These are phyloP conservation scores for Calycina marina DNA, from an alignment of 2,329 filamentous ascomycete genomes.

Conservation along the genomic window DNA sequence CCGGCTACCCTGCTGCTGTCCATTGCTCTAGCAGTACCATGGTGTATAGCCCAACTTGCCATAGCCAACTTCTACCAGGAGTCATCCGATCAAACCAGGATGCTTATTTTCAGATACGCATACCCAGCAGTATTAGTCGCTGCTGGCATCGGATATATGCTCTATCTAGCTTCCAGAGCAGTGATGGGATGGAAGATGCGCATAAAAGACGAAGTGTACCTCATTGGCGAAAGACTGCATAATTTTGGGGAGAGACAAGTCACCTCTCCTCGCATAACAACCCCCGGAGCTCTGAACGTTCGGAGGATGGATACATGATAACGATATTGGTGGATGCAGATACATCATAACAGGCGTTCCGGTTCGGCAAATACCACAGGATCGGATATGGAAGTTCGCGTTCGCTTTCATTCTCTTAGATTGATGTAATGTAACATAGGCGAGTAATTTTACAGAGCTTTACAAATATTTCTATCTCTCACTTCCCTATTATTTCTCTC, in stretches of 20 bases:
- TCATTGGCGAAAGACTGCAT: slow-evolving; percentile 87
- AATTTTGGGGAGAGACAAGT: slow-evolving; percentile 58
- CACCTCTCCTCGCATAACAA: too few relatives aligned
- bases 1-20: slow-evolving; percentile 51
- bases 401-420: too few relatives aligned
- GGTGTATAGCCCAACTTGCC: slow-evolving; percentile 38
- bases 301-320: too few relatives aligned
- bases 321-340: too few relatives aligned
- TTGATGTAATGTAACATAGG: too few relatives aligned
- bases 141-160: slow-evolving; percentile 29
- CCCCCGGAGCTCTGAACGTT: too few relatives aligned
- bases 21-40: slow-evolving; percentile 49
- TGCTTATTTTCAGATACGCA: slow-evolving; percentile 43
- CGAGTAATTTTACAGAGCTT: too few relatives aligned
- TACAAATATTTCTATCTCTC: too few relatives aligned
- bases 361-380: too few relatives aligned
- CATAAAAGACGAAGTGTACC: slow-evolving; percentile 87
- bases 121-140: slow-evolving; percentile 46
- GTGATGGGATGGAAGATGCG: slow-evolving; percentile 64
- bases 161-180: slow-evolving; percentile 41
- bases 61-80: slow-evolving; percentile 26
- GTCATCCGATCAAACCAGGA: slow-evolving; percentile 13
- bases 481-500: too few relatives aligned
- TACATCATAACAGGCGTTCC: too few relatives aligned
- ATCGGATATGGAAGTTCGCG: too few relatives aligned